These are phyloP conservation scores for Tremellales sp. DNA, from an alignment of 1,284 basidiomycete genomes.

Conservation along the genomic window DNA sequence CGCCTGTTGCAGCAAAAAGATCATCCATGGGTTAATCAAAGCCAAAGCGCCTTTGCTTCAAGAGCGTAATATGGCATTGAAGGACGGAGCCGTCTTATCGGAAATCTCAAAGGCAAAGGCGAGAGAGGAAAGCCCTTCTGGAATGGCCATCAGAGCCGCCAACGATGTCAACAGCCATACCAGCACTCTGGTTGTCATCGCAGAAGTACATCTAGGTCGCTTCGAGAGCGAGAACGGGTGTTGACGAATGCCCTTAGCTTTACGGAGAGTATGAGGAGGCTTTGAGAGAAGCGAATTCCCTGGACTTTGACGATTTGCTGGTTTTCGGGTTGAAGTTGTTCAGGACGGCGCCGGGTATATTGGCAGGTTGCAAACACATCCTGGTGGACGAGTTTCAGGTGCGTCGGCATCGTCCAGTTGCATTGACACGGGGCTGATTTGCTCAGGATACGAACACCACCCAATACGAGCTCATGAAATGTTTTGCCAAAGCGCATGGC, in stretches of 20 bases:
- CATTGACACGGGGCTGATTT: conserved; percentile 1
- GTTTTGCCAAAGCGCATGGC: conserved; percentile 58
- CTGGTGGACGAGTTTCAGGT: conserved; percentile 86
- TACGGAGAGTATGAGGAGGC: conserved; percentile 67
- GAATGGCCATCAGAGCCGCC: conserved; percentile 47
- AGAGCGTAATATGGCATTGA: conserved; percentile 57
- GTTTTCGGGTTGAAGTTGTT: conserved; percentile 74
- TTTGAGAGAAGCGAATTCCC: conserved; percentile 62
- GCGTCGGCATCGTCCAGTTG: conserved; percentile 7
- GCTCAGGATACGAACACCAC: conserved; percentile 81
- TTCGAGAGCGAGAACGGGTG: not conserved
- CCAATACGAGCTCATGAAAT: conserved; percentile 78
- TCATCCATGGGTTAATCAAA: conserved; percentile 63
- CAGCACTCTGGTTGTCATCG: conserved; percentile 34
- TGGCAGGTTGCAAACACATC: conserved; percentile 67
- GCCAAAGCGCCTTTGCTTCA: conserved; percentile 55
- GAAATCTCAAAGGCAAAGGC: conserved; percentile 79
- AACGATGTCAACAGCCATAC: conserved; percentile 26
- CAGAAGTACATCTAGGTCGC: conserved; percentile 28
- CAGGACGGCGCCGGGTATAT: conserved; percentile 55
- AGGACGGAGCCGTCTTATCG: conserved; percentile 59
- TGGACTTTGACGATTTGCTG: conserved; percentile 89
- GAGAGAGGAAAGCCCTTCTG: conserved; percentile 59
- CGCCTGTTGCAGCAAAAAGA: conserved; percentile 60
- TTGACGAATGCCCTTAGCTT: conserved; percentile 48